Evolutionary conservation across 768 basidiomycete species (phyloP), one percentile per base, ranked within the genome.

Genomic region (Lactarius indigo): DNA sequence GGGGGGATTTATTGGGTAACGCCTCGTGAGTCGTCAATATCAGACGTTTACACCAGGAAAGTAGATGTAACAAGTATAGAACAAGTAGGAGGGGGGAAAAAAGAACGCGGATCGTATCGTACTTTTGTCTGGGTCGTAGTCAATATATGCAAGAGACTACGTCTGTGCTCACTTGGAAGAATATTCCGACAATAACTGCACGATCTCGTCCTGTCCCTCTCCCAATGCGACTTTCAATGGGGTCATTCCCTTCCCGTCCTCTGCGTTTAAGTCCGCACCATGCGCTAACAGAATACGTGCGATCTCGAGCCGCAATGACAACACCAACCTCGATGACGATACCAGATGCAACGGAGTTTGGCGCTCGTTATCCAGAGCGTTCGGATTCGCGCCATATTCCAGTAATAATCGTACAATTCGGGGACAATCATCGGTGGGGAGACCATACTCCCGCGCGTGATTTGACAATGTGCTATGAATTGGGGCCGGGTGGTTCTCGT

Each of bases 401-500:
- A 44, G 44, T 44, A 44, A 44, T 44, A 44, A 44, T n/a, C 44
- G 44, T 5, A n/a, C 20, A 8, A 44, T 9, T 20, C n/a, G 20
- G n/a, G n/a, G 2, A n/a, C 2, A 10, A 2, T 44, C n/a, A n/a
- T 8, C 18, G n/a, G 2, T 20, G 44, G n/a, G 5, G 20, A 2
- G 0, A 12, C 10, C 44, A 9, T 12, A 47, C n/a, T 0, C n/a
- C 3, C 12, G 4, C 12, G 3, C n/a, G 0, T 5, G 3, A 31
- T 31, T 2, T 31, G 31, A 31, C 31, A 31, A 6, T n/a, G n/a
- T 23, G 44, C n/a, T 31, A 31, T 31, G 31, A 31, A 47, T 12
- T 23, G n/a, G 44, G 44, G 44, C 23, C 44, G 3, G 1, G n/a
- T 9, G n/a, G 44, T 4, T 4, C n/a, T 12, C 4, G n/a, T 47